Evolutionary conservation across 2,329 filamentous ascomycete species (phyloP), one percentile per base, ranked within the genome.

Genomic region (Lizonia empirigonia): DNA sequence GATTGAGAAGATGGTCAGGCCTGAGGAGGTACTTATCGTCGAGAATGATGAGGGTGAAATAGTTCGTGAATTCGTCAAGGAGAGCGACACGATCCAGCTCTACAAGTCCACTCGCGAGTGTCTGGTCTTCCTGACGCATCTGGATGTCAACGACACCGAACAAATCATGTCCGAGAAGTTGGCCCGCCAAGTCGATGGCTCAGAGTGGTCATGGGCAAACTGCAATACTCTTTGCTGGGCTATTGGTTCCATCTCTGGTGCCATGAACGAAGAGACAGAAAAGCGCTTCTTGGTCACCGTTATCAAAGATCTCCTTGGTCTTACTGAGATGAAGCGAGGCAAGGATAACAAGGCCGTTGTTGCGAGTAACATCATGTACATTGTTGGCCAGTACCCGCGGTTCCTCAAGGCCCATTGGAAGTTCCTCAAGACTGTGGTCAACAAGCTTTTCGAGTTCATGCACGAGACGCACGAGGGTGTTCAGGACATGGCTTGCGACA

Each of bases 361-460:
- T 32, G 94, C 94, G 58, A 96, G 91, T 77, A 99, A 99, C 78
- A 99, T 99, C 69, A 99, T 99, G 94, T 99, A 99, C 74, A 99
- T 99, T 77, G 94, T 99, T 55, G 94, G 94, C 52, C 94, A 99
- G 72, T 99, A 99, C 71, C 94, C 94, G 29, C 90, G 94, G 16
- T 99, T 99, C 78, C 79, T 99, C 66, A 99, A 99, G 79, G 94
- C 94, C 1, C 94, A 99, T 75, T 99, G 94, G 94, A 99, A 99
- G 74, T 99, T 99, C 78, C 80, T 99, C 49, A 99, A 99, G 85
- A 99, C 94, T 2, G 94, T 99, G 15, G 94, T 99, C 69, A 99
- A 99, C 78, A 99, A 99, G 80, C 83, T 99, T 5, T 99, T 99
- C 68, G 94, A 99, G 78, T 99, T 99, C 72, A 99, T 99, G 94